Conservation (phyloP, 2,329 filamentous ascomycete species). For the Tolypocladium endophyticum region DNA sequence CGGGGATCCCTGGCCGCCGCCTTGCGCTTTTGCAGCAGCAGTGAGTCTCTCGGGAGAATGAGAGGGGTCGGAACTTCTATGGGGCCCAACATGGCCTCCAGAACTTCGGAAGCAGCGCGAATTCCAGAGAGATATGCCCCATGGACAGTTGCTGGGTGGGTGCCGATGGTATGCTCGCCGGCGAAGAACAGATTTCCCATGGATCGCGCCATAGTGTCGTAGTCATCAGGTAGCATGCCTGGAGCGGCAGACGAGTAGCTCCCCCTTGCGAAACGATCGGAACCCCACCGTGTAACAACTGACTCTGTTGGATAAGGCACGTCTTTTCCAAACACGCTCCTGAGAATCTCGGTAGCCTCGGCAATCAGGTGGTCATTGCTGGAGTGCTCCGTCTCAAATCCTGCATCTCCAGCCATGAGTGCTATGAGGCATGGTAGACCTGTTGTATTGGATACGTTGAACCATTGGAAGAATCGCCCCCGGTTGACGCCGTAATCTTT, state of each 20-base stretch:
- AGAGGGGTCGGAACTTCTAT: slow-evolving; percentile 69
- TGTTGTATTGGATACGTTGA: slow-evolving; percentile 85
- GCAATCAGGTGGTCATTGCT: slow-evolving; percentile 65
- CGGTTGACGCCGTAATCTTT: slow-evolving; percentile 68
- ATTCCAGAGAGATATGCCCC: slow-evolving; percentile 92
- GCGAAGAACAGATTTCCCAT: slow-evolving; percentile 90
- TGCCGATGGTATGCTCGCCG: slow-evolving; percentile 91
- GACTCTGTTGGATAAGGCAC: slow-evolving; percentile 76
- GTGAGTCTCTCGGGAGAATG: slow-evolving; percentile 52
- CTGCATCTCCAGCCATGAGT: slow-evolving; percentile 91
- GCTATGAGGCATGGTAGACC: slow-evolving; percentile 82
- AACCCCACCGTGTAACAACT: slow-evolving; percentile 85
- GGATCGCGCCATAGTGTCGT: slow-evolving; percentile 77
- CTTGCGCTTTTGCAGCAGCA: slow-evolving; percentile 45
- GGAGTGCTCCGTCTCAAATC: slow-evolving; percentile 72
- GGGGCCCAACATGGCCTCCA: slow-evolving; percentile 70
- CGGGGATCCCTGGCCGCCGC: slow-evolving; percentile 34
- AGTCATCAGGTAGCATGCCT: slow-evolving; percentile 73
- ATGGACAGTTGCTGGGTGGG: slow-evolving; percentile 92
- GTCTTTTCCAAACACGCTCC: slow-evolving; percentile 58
- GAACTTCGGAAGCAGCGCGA: slow-evolving; percentile 76
- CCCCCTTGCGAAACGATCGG: slow-evolving; percentile 81
- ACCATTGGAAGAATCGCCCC: slow-evolving; percentile 96
- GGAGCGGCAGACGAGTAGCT: slow-evolving; percentile 93
- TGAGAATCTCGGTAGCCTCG: slow-evolving; percentile 72